Conservation (phyloP, 768 basidiomycete species). For the Tulasnella sp. region DNA sequence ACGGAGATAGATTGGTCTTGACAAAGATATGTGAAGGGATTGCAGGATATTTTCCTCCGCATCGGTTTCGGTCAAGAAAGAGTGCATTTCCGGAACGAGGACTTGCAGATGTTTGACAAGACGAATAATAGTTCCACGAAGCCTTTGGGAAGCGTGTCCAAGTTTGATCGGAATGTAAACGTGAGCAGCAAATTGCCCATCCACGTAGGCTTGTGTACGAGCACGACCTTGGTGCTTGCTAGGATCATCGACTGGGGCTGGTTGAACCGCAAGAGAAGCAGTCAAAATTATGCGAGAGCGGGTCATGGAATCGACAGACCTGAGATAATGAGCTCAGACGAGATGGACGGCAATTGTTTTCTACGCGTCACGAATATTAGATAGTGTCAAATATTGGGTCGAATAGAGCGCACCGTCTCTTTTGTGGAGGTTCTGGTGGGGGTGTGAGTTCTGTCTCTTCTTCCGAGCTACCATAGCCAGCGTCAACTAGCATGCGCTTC, state of each 20-base stretch:
- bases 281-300: neutral
- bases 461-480: slow-evolving; percentile 41
- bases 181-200: slow-evolving; percentile 76
- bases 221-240: slow-evolving; percentile 72
- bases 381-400: neutral
- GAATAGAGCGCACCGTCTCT: neutral
- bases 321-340: slow-evolving; percentile 33
- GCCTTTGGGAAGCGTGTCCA: slow-evolving; percentile 22
- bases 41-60: neutral
- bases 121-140: slow-evolving; percentile 28
- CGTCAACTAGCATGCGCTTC: slow-evolving; percentile 18
- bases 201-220: slow-evolving; percentile 64
- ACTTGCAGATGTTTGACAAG: slow-evolving; percentile 36
- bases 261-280: neutral
- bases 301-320: neutral
- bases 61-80: slow-evolving; percentile 22
- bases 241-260: slow-evolving; percentile 57
- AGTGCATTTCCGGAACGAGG: slow-evolving; percentile 37
- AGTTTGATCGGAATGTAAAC: slow-evolving; percentile 58
- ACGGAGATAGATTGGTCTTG: slow-evolving; percentile 68
- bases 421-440: neutral
- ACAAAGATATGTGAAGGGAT: slow-evolving; percentile 67
- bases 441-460: slow-evolving; percentile 21
- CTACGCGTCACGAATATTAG: slow-evolving; percentile 30
- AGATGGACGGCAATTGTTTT: slow-evolving; percentile 47